Conservation (phyloP, 768 basidiomycete genomes). For the Coprinellus micaceus region DNA sequence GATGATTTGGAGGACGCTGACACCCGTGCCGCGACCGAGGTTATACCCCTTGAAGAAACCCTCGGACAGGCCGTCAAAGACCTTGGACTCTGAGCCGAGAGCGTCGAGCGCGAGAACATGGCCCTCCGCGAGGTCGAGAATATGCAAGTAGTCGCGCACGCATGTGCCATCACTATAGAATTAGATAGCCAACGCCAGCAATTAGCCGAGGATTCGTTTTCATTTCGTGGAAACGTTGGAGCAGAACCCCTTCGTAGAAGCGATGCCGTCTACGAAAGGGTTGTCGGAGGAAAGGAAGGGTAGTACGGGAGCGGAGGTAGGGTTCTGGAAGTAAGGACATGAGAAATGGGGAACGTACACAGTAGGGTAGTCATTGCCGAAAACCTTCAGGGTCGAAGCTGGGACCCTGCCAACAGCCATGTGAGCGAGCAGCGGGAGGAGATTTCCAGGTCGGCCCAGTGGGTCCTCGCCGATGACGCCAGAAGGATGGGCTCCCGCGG, state of each 20-base stretch:
- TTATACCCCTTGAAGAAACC: conserved; percentile 92
- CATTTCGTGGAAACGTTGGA: too few relatives aligned
- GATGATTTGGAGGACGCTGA: conserved; percentile 90
- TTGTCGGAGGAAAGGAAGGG: too few relatives aligned
- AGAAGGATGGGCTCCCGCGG: conserved; percentile 97
- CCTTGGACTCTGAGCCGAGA: conserved; percentile 52
- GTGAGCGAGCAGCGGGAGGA: conserved; percentile 88
- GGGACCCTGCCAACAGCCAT: conserved; percentile 90
- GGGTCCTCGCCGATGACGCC: conserved; percentile 96
- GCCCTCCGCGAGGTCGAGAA: conserved; percentile 92
- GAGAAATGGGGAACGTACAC: conserved; percentile 47
- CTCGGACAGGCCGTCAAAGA: conserved; percentile 55
- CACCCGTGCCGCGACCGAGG: conserved; percentile 88
- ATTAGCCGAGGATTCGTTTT: too few relatives aligned
- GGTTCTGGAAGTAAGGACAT: not conserved
- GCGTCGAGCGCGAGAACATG: conserved; percentile 91
- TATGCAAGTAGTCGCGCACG: conserved; percentile 92
- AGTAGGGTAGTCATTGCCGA: conserved; percentile 97
- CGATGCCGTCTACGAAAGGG: too few relatives aligned
- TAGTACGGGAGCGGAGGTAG: too few relatives aligned
- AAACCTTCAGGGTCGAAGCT: conserved; percentile 70
- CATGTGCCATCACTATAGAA: conserved; percentile 84
- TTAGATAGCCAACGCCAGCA: not conserved
- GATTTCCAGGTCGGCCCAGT: conserved; percentile 90
- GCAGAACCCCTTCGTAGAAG: too few relatives aligned